Evolutionary conservation across 495 filamentous ascomycete species (phyloP).

Genomic region (Viridothelium virens): DNA sequence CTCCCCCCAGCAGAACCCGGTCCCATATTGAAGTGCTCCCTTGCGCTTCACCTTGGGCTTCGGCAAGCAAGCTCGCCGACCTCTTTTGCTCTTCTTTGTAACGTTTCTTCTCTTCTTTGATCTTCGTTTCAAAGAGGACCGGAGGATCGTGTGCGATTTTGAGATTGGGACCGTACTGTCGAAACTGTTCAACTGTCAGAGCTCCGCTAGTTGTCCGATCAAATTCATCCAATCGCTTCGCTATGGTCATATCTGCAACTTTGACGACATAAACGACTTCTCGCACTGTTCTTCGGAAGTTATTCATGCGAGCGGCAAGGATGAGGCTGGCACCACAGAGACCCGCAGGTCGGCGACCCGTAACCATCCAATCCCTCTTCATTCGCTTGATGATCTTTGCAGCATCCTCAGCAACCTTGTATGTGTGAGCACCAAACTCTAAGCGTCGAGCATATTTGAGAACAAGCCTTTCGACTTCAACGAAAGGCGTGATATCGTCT

Average conservation of each 20-base stretch:
- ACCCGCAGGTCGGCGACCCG: constrained; percentile 84
- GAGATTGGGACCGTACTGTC: constrained; percentile 49
- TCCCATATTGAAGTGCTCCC: background rate
- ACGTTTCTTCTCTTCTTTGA: constrained; percentile 37
- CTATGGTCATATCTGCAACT: constrained; percentile 83
- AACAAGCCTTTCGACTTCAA: constrained; percentile 73
- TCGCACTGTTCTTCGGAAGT: constrained; percentile 80
- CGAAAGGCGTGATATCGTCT: constrained; percentile 48
- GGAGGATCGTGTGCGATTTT: constrained; percentile 66
- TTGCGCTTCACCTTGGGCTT: background rate
- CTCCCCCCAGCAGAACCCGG: background rate
- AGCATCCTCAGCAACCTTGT: constrained; percentile 78
- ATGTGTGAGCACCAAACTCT: constrained; percentile 71
- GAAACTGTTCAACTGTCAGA: constrained; percentile 81
- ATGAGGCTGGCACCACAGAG: constrained; percentile 91
- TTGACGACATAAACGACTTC: constrained; percentile 96
- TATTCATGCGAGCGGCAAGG: constrained; percentile 93
- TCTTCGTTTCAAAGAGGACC: constrained; percentile 59
- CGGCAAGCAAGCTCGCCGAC: constrained; percentile 5
- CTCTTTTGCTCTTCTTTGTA: constrained; percentile 23
- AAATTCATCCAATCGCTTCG: constrained; percentile 83
- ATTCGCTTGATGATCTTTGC: constrained; percentile 80
- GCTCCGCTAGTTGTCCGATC: constrained; percentile 67
- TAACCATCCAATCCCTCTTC: constrained; percentile 92
- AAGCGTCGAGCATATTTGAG: constrained; percentile 80